Evolutionary conservation across 768 basidiomycete species (phyloP).

Genomic region (Hygrocybe coccinea): DNA sequence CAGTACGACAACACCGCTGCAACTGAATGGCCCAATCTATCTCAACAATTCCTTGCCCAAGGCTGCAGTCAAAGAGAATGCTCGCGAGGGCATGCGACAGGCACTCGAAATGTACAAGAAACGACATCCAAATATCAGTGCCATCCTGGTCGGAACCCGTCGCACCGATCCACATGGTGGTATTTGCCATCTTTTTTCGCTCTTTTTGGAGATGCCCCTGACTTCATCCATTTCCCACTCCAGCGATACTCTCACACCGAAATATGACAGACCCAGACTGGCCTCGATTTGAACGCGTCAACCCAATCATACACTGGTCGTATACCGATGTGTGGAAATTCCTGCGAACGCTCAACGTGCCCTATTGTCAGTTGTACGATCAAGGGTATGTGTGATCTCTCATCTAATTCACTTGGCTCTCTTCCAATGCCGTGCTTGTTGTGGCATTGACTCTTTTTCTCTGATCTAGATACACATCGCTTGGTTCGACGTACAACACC

Average conservation of each 20-base stretch:
- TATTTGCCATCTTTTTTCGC: constrained; percentile 25
- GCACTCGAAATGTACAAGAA: constrained; percentile 72
- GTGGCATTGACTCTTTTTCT: not conserved
- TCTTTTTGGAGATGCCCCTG: not conserved
- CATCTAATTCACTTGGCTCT: constrained; percentile 3
- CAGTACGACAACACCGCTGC: constrained; percentile 36
- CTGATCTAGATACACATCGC: constrained; percentile 82
- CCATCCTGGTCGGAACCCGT: constrained; percentile 86
- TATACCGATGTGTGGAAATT: constrained; percentile 90
- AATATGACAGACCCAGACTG: constrained; percentile 85
- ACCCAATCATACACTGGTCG: constrained; percentile 94
- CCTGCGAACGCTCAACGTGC: constrained; percentile 65
- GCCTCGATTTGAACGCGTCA: constrained; percentile 86
- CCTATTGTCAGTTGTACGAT: constrained; percentile 88
- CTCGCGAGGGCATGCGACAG: constrained; percentile 69
- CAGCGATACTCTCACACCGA: constrained; percentile 66
- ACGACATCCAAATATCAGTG: constrained; percentile 60
- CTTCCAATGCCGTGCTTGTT: constrained; percentile 3
- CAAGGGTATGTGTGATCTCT: constrained; percentile 57
- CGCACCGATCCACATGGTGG: constrained; percentile 92
- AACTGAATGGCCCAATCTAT: constrained; percentile 19
- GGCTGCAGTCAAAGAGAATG: constrained; percentile 51
- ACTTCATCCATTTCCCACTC: not conserved
- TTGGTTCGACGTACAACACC: constrained; percentile 94
- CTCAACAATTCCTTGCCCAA: constrained; percentile 23